Evolutionary conservation across 2,329 filamentous ascomycete genomes (phyloP).

Genomic region (Fusarium sp.): DNA sequence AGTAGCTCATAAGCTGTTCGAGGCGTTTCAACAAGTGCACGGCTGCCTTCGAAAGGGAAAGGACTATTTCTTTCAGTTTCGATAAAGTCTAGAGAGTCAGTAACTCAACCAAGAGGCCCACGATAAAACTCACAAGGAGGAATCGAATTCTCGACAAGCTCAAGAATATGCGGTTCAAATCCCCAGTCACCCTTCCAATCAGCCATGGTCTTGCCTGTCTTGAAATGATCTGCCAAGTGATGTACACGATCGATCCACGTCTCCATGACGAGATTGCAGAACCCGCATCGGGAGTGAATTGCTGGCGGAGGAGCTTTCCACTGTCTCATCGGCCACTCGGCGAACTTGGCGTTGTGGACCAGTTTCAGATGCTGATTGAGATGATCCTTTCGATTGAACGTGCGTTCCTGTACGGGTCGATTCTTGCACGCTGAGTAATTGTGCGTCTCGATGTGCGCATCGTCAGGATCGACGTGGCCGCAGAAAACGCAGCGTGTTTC

Average conservation of each 20-base stretch:
- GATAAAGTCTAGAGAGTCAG: conserved; percentile 16
- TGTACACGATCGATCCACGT: conserved; percentile 50
- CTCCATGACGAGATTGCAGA: conserved; percentile 50
- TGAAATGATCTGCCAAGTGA: conserved; percentile 55
- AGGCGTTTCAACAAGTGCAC: conserved; percentile 30
- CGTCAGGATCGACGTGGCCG: conserved; percentile 45
- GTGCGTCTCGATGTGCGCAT: conserved; percentile 49
- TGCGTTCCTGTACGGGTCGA: conserved; percentile 55
- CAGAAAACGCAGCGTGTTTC: conserved; percentile 51
- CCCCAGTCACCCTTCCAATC: conserved; percentile 57
- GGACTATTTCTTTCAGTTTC: conserved; percentile 36
- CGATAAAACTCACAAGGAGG: conserved; percentile 47
- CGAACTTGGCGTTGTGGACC: conserved; percentile 54
- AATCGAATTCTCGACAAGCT: conserved; percentile 54
- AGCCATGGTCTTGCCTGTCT: conserved; percentile 52
- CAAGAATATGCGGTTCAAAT: conserved; percentile 50
- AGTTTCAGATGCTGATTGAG: conserved; percentile 54
- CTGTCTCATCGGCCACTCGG: conserved; percentile 40
- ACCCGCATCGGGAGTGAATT: conserved; percentile 53
- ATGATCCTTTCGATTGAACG: conserved; percentile 56
- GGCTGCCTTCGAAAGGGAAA: conserved; percentile 31
- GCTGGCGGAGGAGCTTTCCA: conserved; percentile 51
- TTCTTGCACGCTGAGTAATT: conserved; percentile 59
- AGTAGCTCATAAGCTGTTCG: conserved; percentile 36
- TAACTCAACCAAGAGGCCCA: accelerated